Base-by-base conservation (phyloP, 768 basidiomycete genomes). In the Roridomyces roridus region DNA sequence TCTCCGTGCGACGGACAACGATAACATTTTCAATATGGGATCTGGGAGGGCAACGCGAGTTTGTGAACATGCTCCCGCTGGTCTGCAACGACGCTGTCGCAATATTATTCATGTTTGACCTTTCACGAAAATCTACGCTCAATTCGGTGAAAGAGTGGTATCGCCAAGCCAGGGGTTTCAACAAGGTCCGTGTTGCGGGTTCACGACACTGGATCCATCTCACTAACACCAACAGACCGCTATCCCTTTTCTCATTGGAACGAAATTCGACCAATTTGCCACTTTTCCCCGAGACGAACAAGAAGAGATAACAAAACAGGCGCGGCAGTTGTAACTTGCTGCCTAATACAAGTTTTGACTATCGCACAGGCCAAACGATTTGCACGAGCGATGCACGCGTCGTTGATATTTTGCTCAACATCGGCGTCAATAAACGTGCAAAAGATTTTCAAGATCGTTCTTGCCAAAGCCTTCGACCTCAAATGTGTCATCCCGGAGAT, bases 111-210 rank as follows among this genome's bases (percentile, higher is more conserved):
- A 98, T 98, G 97, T 99, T 99, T 71, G 97, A 99, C 78, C 83
- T 99, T 42, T 94, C 94, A 56, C 87, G 97, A 65, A 98, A 98
- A 76, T 93, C 92, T 57, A 99, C 97, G 39, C 75, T 99, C 60
- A 98, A 98, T 76, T 96, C 94, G 54, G 94, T 99, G 66, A 98
- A 98, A 76, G 97, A 99, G 75, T 99, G 97, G 97, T 99, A 98
- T 81, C 85, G 97, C 66, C 97, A 99, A 77, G 95, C 96, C 48
- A 83, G 97, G 67, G 97, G 97, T 20, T 99, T 99, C 78, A 98
- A 98, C 79, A 98, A 98, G 84, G 96, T 95, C 55, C 47, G 83
- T 72, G 26, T 43, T 55, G 39, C 26, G 20, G 18, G 6, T 36
- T 10, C 7, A 42, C 29, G 24, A 2, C n/a, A 10, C 28, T 5